Conservation (phyloP, 2,329 filamentous ascomycete genomes). For the Aureobasidium melanogenum region DNA sequence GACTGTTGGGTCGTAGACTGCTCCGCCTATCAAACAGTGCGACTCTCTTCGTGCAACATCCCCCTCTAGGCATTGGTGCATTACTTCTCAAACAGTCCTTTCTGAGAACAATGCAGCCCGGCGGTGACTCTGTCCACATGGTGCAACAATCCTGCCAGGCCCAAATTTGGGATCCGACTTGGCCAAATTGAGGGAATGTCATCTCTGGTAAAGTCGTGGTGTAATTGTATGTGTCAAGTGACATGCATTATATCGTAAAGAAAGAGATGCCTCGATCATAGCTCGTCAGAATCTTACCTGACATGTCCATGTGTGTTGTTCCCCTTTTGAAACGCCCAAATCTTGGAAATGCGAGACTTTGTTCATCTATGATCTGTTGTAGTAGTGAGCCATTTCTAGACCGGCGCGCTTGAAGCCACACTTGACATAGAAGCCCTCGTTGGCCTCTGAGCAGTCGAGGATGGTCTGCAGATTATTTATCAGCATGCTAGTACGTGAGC, state of each 20-base stretch:
- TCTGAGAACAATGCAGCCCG: not conserved
- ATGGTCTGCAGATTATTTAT: constrained; percentile 54
- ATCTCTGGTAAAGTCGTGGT: not conserved
- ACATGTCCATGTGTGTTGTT: not conserved
- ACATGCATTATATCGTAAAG: not conserved
- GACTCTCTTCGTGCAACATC: not conserved
- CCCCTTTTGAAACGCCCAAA: not conserved
- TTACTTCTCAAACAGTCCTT: not conserved
- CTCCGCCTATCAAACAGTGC: not conserved
- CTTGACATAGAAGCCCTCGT: constrained; percentile 97
- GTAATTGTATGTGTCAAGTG: not conserved
- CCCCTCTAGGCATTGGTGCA: not conserved
- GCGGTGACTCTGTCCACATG: not conserved
- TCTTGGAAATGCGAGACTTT: not conserved
- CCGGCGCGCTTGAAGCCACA: constrained; percentile 90
- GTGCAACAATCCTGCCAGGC: not conserved
- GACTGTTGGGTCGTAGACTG: not conserved
- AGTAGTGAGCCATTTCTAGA: constrained; percentile 95
- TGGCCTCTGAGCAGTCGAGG: constrained; percentile 89
- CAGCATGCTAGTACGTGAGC: not conserved
- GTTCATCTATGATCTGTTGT: constrained; percentile 28
- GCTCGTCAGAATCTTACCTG: not conserved
- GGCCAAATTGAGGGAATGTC: not conserved
- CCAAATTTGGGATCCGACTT: not conserved
- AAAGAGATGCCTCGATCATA: not conserved